These are phyloP conservation scores for Populus tomentosa DNA, from an alignment of 441 rosid species.

Conservation along the genomic window DNA sequence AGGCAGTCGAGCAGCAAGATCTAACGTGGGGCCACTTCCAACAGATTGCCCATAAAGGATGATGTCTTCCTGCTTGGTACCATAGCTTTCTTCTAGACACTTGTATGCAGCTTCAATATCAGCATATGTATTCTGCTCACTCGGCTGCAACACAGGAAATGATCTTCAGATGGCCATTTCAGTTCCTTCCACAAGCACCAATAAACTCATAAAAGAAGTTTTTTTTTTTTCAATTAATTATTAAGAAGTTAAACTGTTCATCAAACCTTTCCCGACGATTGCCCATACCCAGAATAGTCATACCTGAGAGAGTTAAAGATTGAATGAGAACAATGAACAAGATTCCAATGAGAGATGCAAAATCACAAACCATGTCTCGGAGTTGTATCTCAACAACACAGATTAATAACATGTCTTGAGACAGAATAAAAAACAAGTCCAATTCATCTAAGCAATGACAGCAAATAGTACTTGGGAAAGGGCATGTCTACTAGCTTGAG, in stretches of 20 bases:
- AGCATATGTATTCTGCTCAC: constrained; percentile 91
- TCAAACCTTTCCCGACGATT: constrained; percentile 85
- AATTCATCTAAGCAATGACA: not conserved
- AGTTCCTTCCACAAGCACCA: constrained; percentile 7
- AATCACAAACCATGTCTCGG: not conserved
- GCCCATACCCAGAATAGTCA: constrained; percentile 91
- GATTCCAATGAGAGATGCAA: constrained; percentile 6
- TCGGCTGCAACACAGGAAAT: constrained; percentile 57
- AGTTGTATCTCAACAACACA: constrained; percentile 4
- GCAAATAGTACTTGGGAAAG: not conserved
- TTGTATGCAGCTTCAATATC: constrained; percentile 93
- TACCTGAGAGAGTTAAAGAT: constrained; percentile 42
- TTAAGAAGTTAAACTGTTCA: constrained; percentile 12
- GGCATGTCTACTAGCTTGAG: not conserved
- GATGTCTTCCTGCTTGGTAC: constrained; percentile 81
- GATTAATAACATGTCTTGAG: not conserved
- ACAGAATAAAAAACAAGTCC: not conserved
- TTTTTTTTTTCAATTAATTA: not conserved
- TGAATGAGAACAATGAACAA: constrained; percentile 4
- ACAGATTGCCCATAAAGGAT: constrained; percentile 97
- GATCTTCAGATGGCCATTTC: constrained; percentile 18
- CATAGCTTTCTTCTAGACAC: constrained; percentile 89
- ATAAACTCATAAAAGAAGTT: constrained; percentile 1
- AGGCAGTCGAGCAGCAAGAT: constrained; percentile 78
- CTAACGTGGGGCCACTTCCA: constrained; percentile 95